Percentiles rank a stretch among this genome's conserved stretches.
Evolutionary conservation across 495 filamentous ascomycete species (phyloP).

Genomic region (Podospora conica): DNA sequence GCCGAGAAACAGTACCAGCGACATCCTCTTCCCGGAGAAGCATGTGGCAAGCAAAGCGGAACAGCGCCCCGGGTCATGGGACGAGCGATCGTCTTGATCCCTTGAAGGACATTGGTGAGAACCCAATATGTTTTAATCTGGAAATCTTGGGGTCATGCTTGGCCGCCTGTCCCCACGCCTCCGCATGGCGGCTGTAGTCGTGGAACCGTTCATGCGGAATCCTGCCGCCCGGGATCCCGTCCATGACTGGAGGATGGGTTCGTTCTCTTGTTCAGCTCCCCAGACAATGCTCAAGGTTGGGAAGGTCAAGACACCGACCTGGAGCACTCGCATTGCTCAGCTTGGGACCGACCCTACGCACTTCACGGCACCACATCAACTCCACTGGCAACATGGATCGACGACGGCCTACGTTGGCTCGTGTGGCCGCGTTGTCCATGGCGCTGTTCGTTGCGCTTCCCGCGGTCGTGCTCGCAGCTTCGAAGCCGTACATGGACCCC

Average conservation of each 20-base stretch:
- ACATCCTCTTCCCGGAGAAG: not conserved
- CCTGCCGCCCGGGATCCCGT: not conserved
- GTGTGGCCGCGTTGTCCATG: not conserved
- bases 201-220: not conserved
- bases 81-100: not conserved
- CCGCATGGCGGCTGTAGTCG: not conserved
- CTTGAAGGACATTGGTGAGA: not conserved
- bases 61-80: not conserved
- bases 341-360: no score
- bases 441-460: not conserved
- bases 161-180: not conserved
- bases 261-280: not conserved
- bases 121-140: not conserved
- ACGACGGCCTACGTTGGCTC: not conserved
- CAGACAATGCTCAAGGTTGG: not conserved
- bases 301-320: not conserved
- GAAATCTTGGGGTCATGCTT: not conserved
- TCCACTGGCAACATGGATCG: not conserved
- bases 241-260: not conserved
- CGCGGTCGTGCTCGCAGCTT: not conserved
- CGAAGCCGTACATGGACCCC: slow-evolving; percentile 6
- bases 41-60: not conserved
- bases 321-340: not conserved
- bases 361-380: not conserved
- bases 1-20: not conserved